These are phyloP conservation scores for Fusarium sp. DNA, from an alignment of 2,329 filamentous ascomycete genomes.

Conservation along the genomic window DNA sequence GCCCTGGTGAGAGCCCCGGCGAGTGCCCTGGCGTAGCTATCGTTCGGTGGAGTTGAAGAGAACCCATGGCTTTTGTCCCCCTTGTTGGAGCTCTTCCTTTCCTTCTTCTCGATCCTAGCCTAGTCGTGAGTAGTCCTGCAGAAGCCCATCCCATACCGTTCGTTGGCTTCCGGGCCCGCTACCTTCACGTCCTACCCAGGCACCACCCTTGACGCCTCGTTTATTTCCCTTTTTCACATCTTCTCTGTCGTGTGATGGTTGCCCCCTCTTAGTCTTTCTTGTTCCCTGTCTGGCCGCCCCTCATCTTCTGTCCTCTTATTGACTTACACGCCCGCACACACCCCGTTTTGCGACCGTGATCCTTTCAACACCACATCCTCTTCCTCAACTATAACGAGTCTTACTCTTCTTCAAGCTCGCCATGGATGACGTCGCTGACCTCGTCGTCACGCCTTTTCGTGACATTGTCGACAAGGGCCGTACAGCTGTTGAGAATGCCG, in stretches of 20 bases:
- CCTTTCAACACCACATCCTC: conserved; percentile 7
- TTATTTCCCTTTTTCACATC: conserved; percentile 15
- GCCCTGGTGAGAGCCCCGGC: conserved; percentile 31
- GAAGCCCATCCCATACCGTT: conserved; percentile 1
- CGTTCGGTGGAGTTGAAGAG: conserved; percentile 2
- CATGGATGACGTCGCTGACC: conserved; percentile 57
- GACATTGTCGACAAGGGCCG: conserved; percentile 66
- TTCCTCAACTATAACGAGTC: background rate
- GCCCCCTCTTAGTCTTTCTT: conserved; percentile 13
- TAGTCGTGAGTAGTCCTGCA: background rate
- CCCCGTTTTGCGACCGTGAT: conserved; percentile 11
- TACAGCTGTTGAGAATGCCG: conserved; percentile 61
- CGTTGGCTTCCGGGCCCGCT: conserved; percentile 3
- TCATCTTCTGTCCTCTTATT: conserved; percentile 37
- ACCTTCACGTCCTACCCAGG: background rate
- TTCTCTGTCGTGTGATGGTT: conserved; percentile 37
- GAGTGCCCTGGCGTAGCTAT: conserved; percentile 3
- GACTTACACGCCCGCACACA: conserved; percentile 43
- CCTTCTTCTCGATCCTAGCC: conserved; percentile 9
- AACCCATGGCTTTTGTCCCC: conserved; percentile 10
- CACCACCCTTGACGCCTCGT: background rate
- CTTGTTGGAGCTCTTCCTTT: background rate
- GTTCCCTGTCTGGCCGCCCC: conserved; percentile 19
- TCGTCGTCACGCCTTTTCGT: conserved; percentile 64
- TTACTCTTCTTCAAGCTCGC: conserved; percentile 3